A percentile compares a stretch with the other conserved stretches of the same genome.
These are phyloP conservation scores for Arthrobotrys musiformis DNA, from an alignment of 2,329 filamentous ascomycete genomes.

Conservation along the genomic window DNA sequence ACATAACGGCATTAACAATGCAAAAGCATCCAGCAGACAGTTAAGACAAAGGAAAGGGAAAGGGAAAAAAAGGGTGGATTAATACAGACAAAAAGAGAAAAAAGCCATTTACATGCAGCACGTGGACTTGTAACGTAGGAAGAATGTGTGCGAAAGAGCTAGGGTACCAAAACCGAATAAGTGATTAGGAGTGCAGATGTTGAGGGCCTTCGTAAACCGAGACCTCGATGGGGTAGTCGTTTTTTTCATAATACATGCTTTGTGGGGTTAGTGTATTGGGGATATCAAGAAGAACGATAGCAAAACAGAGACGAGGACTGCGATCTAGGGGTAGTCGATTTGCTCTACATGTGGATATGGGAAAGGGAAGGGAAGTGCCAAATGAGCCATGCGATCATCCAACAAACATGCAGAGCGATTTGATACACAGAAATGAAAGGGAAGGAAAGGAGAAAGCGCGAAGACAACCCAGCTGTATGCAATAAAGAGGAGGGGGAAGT, in stretches of 20 bases:
- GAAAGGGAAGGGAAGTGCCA: constrained; percentile 16
- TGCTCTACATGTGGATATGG: constrained; percentile 42
- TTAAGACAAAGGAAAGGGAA: too few species aligned
- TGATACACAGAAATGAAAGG: constrained; percentile 3
- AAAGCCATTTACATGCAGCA: constrained; percentile 11
- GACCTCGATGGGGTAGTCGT: not conserved
- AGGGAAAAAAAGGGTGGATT: not conserved
- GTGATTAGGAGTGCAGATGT: not conserved
- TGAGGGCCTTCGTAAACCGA: not conserved
- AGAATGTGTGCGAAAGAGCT: not conserved
- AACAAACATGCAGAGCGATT: constrained; percentile 6
- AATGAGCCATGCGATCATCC: constrained; percentile 5
- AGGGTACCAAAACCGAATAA: not conserved
- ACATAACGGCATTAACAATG: not conserved
- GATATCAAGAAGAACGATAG: constrained; percentile 35
- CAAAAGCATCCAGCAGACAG: not conserved
- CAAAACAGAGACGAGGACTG: constrained; percentile 26
- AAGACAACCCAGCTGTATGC: constrained; percentile 9
- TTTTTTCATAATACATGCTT: constrained; percentile 23
- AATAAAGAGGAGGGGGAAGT: not conserved
- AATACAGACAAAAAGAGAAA: constrained; percentile 8
- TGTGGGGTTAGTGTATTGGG: constrained; percentile 27
- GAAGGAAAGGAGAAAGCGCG: not conserved
- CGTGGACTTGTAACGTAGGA: not conserved
- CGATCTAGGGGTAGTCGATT: constrained; percentile 55